Conservation (phyloP, 2,329 filamentous ascomycete species). For the Ascomycota sp. region DNA sequence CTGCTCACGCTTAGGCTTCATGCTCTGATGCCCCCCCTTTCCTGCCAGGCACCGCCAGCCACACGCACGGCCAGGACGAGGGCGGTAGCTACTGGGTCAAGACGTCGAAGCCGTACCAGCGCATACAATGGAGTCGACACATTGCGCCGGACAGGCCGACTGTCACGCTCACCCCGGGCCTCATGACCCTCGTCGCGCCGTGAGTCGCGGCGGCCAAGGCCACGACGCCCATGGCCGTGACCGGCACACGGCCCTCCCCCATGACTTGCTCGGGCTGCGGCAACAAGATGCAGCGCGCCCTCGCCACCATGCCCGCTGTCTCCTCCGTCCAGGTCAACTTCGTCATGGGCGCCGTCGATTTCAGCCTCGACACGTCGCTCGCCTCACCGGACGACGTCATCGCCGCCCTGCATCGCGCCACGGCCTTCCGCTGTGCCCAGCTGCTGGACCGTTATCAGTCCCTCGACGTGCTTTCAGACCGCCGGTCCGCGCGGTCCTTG, state of each 20-base stretch:
- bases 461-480: conserved; percentile 10
- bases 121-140: too few relatives aligned
- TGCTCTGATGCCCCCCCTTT: background rate
- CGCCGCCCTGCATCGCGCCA: conserved; percentile 7
- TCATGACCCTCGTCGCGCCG: too few relatives aligned
- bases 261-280: conserved; percentile 18
- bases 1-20: too few relatives aligned
- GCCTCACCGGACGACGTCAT: conserved; percentile 10
- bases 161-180: too few relatives aligned
- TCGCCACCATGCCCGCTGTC: conserved; percentile 9
- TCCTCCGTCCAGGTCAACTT: conserved; percentile 16
- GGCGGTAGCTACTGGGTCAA: too few relatives aligned
- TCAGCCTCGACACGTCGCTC: conserved; percentile 8
- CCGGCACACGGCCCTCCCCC: too few relatives aligned
- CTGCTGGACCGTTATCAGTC: conserved; percentile 8
- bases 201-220: too few relatives aligned
- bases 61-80: conserved; percentile 9
- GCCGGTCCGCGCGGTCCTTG: conserved; percentile 5
- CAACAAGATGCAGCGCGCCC: conserved; percentile 12
- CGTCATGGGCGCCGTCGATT: conserved; percentile 16
- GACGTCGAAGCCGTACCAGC: too few relatives aligned
- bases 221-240: too few relatives aligned
- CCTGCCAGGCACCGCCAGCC: conserved; percentile 4
- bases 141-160: too few relatives aligned
- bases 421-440: conserved; percentile 10